Percentiles rank a stretch among this genome's conserved stretches.
Conservation (phyloP, 345 rosid species). For the Adansonia digitata region DNA sequence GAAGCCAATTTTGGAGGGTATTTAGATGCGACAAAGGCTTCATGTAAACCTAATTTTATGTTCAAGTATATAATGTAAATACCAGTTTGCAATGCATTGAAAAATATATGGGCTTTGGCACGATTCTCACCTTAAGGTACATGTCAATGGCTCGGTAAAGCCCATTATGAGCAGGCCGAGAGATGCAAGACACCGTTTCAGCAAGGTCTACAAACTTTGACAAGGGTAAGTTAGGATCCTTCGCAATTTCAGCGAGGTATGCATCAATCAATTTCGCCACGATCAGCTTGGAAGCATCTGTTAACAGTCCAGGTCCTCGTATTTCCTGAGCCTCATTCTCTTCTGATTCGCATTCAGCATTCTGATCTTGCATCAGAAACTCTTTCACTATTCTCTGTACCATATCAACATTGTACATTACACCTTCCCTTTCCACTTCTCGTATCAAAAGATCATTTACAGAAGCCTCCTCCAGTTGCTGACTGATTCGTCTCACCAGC, state of each 20-base stretch:
- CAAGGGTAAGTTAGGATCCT: conserved; percentile 55
- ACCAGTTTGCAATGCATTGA: neutral
- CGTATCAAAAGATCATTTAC: conserved; percentile 57
- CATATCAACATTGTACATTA: conserved; percentile 51
- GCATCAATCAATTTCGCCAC: conserved; percentile 72
- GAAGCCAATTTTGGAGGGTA: neutral
- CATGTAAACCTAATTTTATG: neutral
- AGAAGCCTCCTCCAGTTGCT: conserved; percentile 75
- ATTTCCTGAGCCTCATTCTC: conserved; percentile 40
- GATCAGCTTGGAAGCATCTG: conserved; percentile 84
- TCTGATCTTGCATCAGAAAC: conserved; percentile 52
- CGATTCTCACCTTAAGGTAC: conserved; percentile 61
- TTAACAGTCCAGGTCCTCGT: conserved; percentile 47
- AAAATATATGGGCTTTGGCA: neutral
- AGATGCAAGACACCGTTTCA: conserved; percentile 48
- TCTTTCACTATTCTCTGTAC: conserved; percentile 53
- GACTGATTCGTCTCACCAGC: conserved; percentile 55
- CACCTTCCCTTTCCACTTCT: conserved; percentile 42
- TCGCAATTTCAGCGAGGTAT: conserved; percentile 74
- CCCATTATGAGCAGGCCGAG: conserved; percentile 75
- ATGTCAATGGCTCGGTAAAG: conserved; percentile 79
- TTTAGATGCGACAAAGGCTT: neutral
- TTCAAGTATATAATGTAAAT: neutral
- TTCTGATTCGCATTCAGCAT: conserved; percentile 37
- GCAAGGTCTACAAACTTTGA: conserved; percentile 62